Percentiles rank a stretch among this genome's conserved stretches.
phyloP scores from a whole-genome alignment of 2,329 filamentous ascomycete genomes.

The Furcasterigmium furcatum region DNA sequence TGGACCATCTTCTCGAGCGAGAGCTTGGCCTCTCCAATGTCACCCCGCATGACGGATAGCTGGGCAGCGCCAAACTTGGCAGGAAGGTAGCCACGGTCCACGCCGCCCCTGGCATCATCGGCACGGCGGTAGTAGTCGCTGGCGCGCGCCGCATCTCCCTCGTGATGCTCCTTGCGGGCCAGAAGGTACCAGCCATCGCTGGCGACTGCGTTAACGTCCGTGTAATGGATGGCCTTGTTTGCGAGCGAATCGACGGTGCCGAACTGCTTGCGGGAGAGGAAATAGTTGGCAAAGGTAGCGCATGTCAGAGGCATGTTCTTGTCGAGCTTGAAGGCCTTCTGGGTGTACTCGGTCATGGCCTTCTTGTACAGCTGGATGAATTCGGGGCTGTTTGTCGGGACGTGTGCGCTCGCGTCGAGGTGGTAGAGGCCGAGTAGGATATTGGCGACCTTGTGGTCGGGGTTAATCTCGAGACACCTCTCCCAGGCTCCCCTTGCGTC shows the following conservation, averaged over 20 bases:
- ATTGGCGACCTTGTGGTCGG: conserved; percentile 84
- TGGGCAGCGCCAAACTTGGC: conserved; percentile 95
- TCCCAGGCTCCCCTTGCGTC: conserved; percentile 92
- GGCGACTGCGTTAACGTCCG: conserved; percentile 92
- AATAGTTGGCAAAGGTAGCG: conserved; percentile 86
- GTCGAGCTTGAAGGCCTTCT: conserved; percentile 90
- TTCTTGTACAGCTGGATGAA: conserved; percentile 86
- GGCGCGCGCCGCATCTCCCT: conserved; percentile 70
- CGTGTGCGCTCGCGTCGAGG: conserved; percentile 79
- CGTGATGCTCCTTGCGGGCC: conserved; percentile 85
- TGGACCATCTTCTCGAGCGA: conserved; percentile 92
- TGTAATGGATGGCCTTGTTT: conserved; percentile 90
- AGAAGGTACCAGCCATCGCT: conserved; percentile 98
- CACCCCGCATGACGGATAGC: conserved; percentile 77
- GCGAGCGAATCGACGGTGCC: conserved; percentile 81
- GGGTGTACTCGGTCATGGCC: conserved; percentile 91
- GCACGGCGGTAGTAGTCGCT: conserved; percentile 85
- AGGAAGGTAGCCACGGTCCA: conserved; percentile 87
- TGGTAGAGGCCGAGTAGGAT: conserved; percentile 89
- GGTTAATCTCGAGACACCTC: conserved; percentile 74
- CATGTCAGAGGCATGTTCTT: conserved; percentile 88
- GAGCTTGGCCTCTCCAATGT: conserved; percentile 89
- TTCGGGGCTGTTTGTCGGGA: conserved; percentile 77
- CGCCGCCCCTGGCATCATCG: conserved; percentile 85
- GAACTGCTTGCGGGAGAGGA: conserved; percentile 78